These are phyloP conservation scores for Alternaria infectoria DNA, from an alignment of 2,329 filamentous ascomycete genomes.

Conservation along the genomic window DNA sequence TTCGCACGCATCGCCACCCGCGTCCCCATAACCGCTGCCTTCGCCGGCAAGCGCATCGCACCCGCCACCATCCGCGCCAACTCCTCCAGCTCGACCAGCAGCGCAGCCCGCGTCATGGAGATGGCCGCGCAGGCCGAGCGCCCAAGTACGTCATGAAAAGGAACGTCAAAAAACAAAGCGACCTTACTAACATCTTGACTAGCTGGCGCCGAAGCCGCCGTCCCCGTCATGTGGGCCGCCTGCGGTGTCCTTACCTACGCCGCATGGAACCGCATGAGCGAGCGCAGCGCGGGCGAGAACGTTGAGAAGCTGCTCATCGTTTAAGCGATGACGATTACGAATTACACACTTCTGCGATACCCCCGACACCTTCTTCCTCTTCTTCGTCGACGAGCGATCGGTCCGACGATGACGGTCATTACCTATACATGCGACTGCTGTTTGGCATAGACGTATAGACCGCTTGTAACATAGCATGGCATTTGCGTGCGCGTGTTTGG, in stretches of 20 bases:
- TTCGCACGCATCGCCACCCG: conserved; percentile 27
- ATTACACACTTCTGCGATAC: conserved; percentile 4
- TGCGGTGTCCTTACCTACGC: conserved; percentile 35
- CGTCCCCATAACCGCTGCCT: conserved; percentile 30
- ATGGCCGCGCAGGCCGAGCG: conserved; percentile 41
- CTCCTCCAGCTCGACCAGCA: conserved; percentile 32
- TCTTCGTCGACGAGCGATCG: not conserved
- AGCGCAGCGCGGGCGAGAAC: conserved; percentile 28
- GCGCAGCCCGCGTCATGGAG: conserved; percentile 35
- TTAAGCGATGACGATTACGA: conserved; percentile 1
- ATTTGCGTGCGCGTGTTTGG: not conserved
- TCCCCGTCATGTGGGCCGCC: conserved; percentile 41
- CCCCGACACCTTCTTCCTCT: not conserved
- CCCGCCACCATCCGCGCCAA: conserved; percentile 38
- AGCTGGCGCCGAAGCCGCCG: conserved; percentile 36
- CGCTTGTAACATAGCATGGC: not conserved
- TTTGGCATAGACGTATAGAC: not conserved
- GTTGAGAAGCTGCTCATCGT: conserved; percentile 41
- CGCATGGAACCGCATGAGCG: conserved; percentile 40
- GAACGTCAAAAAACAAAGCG: not conserved
- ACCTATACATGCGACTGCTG: not conserved
- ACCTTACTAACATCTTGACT: not conserved
- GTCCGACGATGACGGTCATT: not conserved
- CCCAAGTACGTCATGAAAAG: conserved; percentile 29
- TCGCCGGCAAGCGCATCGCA: conserved; percentile 26